Conservation (phyloP, 345 rosid species). For the Hibiscus mutabilis region DNA sequence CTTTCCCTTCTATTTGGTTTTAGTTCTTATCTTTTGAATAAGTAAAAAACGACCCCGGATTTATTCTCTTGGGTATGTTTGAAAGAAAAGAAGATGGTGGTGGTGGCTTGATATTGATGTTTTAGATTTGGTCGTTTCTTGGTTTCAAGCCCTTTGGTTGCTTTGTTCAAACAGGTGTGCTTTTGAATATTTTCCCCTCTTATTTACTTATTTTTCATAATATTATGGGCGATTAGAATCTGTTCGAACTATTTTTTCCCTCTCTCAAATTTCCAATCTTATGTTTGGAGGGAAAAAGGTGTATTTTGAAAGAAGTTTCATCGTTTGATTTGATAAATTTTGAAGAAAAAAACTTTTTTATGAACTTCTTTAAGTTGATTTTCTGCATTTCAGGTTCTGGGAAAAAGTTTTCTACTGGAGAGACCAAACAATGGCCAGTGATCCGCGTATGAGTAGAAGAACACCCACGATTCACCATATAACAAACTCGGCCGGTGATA, state of each 20-base stretch:
- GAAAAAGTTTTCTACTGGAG: neutral
- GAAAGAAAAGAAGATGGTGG: slow-evolving; percentile 13
- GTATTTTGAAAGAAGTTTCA: neutral
- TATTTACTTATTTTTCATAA: neutral
- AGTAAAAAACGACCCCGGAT: neutral
- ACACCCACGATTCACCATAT: slow-evolving; percentile 34
- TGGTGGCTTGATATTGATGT: slow-evolving; percentile 7
- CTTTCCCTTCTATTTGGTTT: neutral
- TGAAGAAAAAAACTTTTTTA: neutral
- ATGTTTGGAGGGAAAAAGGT: neutral
- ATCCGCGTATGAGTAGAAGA: slow-evolving; percentile 14
- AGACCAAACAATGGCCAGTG: slow-evolving; percentile 27
- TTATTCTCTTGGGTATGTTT: neutral
- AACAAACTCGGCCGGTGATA: slow-evolving; percentile 33
- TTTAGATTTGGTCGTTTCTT: slow-evolving; percentile 22
- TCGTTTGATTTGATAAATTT: neutral
- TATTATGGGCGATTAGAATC: no score
- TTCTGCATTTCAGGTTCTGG: slow-evolving; percentile 19
- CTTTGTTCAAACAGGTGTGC: slow-evolving; percentile 15
- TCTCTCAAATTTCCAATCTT: neutral
- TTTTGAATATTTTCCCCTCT: neutral
- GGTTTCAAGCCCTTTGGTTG: slow-evolving; percentile 7
- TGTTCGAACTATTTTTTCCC: neutral
- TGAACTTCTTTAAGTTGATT: neutral
- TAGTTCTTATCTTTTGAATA: neutral